Percentiles rank a stretch among this genome's conserved stretches.
Evolutionary conservation across 1,284 basidiomycete genomes (phyloP).

Genomic region (Trichosporon ovoides): DNA sequence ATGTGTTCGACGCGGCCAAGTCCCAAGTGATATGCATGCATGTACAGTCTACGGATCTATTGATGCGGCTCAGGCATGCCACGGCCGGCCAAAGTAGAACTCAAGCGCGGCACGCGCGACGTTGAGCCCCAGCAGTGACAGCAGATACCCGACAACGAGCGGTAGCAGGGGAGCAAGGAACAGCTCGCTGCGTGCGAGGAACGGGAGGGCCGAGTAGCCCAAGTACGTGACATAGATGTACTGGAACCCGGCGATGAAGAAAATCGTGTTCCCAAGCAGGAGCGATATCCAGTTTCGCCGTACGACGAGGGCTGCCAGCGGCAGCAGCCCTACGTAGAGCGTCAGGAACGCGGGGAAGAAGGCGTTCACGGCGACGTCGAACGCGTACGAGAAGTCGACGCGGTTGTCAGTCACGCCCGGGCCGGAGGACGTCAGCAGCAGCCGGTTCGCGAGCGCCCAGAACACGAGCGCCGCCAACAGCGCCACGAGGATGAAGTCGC

Average conservation of each 20-base stretch:
- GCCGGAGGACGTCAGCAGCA: constrained; percentile 61
- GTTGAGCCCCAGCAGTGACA: constrained; percentile 85
- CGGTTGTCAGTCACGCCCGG: constrained; percentile 64
- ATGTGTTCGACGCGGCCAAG: no score
- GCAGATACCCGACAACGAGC: constrained; percentile 72
- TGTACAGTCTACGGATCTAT: neutral
- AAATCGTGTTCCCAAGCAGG: constrained; percentile 87
- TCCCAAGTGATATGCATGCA: no score
- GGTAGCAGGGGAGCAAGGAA: constrained; percentile 79
- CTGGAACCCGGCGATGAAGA: constrained; percentile 75
- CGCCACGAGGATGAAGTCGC: constrained; percentile 73
- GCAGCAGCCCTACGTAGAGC: constrained; percentile 76
- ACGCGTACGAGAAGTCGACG: constrained; percentile 87
- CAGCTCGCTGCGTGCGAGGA: constrained; percentile 78
- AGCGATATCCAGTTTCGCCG: constrained; percentile 85
- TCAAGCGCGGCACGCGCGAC: constrained; percentile 69
- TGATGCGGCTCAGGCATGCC: constrained; percentile 13
- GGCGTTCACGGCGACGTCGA: constrained; percentile 90
- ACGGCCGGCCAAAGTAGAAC: constrained; percentile 63
- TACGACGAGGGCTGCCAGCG: constrained; percentile 73
- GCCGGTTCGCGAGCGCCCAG: constrained; percentile 72
- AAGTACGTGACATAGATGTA: constrained; percentile 87
- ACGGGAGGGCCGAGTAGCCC: constrained; percentile 80
- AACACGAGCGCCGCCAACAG: constrained; percentile 66
- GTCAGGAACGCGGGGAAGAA: constrained; percentile 90